These are phyloP conservation scores for Parastagonospora nodorum DNA, from an alignment of 2,329 filamentous ascomycete genomes.

Conservation along the genomic window DNA sequence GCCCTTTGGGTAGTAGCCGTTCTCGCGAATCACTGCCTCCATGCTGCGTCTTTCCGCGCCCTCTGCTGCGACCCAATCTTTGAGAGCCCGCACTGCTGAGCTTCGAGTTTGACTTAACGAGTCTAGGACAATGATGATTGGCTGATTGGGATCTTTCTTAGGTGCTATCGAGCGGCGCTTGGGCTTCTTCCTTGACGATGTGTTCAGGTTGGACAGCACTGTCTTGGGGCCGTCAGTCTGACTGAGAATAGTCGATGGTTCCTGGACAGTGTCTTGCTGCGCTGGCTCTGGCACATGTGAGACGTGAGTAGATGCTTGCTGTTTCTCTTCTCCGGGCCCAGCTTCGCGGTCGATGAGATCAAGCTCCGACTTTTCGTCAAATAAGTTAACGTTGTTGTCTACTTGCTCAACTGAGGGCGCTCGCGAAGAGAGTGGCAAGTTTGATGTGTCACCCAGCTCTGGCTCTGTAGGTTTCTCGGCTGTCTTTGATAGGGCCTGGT, in stretches of 20 bases:
- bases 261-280: background rate
- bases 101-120: slow-evolving; percentile 70
- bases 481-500: background rate
- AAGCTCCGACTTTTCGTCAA: slow-evolving; percentile 26
- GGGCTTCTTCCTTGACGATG: slow-evolving; percentile 26
- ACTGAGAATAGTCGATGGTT: slow-evolving; percentile 8
- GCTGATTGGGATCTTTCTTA: slow-evolving; percentile 47
- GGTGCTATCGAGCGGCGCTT: slow-evolving; percentile 21
- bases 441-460: background rate
- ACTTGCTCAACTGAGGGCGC: background rate
- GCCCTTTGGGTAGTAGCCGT: slow-evolving; percentile 69
- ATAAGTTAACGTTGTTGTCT: slow-evolving; percentile 22
- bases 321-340: background rate
- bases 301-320: background rate
- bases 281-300: background rate
- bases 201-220: slow-evolving; percentile 10
- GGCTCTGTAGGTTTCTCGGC: background rate
- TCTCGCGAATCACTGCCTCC: slow-evolving; percentile 51
- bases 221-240: slow-evolving; percentile 6
- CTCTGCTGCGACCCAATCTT: slow-evolving; percentile 77
- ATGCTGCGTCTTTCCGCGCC: slow-evolving; percentile 65
- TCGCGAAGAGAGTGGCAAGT: background rate
- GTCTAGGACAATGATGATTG: slow-evolving; percentile 84
- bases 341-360: slow-evolving; percentile 27
- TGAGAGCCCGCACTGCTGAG: slow-evolving; percentile 69